Base-by-base conservation (phyloP, 192 early-diverging fungal genomes). In the Coemansia sp. region DNA sequence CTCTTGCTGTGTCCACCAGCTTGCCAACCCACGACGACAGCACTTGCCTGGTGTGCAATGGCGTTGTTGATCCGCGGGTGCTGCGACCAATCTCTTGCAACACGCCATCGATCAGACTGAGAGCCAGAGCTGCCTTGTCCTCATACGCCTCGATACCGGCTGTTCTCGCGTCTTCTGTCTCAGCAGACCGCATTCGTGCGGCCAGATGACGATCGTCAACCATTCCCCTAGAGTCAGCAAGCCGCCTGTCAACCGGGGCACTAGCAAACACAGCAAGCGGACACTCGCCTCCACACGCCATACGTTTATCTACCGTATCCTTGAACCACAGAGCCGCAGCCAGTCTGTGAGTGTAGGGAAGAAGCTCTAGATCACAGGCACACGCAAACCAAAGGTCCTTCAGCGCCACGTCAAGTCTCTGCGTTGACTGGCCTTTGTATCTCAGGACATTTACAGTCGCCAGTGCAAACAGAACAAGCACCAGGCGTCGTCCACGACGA, bases 361-460 rank as follows among this genome's bases (percentile, higher is more conserved):
- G 37, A 12, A 82, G 67, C 2, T 60, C 37, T 60, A 77, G 42
- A 48, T 82, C 80, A 39, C 71, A 77, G 5, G 54, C 64, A 10
- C 65, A 64, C 2, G 74, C 67, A 66, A 82, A 82, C 80, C 80
- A 82, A 15, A 77, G 64, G 26, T 82, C 74, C 52, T 70, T 67
- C 13, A 67, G 48, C 61, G 66, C 32, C 22, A 49, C 18, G 4
- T 66, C 71, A 5, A 73, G 16, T 1, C 55, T 69, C 56, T 74
- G 41, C 54, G 43, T 22, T 13, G 41, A 18, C 62, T 68, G 59
- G 13, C 54, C 64, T 26, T 58, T 64, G 19, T 18, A 26, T 6
- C 74, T 54, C 45, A 65, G 13, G 0, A 61, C 37, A 36, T 71
- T 66, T 1, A 74, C 58, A 3, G 65, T 46, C 0, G 49, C 48